phyloP scores from a whole-genome alignment of 331 rosid species.

The Pyracantha coccinea region DNA sequence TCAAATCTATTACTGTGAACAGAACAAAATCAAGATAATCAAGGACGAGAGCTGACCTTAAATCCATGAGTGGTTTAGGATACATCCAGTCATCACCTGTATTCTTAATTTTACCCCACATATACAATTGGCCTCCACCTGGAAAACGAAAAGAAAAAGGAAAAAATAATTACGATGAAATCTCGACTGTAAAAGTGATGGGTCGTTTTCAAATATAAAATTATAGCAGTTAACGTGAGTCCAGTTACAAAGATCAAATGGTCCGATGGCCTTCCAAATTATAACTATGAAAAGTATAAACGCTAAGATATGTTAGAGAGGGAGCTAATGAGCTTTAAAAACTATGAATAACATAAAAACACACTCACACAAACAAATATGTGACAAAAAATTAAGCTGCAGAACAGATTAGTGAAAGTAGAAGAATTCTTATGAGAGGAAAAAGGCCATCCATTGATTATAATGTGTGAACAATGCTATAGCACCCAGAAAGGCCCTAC shows the following conservation, averaged over 20 bases:
- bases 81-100: slow-evolving; percentile 99
- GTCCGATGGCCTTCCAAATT: not conserved
- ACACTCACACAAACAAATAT: not conserved
- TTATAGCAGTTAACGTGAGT: not conserved
- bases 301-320: not conserved
- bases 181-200: not conserved
- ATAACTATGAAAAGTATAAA: not conserved
- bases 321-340: not conserved
- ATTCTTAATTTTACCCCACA: slow-evolving; percentile 95
- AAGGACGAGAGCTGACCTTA: slow-evolving; percentile 50
- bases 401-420: not conserved
- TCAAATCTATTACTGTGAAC: not conserved
- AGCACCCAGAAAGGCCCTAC: not conserved
- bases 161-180: not conserved
- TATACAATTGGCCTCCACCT: slow-evolving; percentile 96
- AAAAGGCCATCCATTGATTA: not conserved
- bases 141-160: slow-evolving; percentile 22
- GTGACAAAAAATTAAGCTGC: not conserved
- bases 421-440: not conserved
- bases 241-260: not conserved
- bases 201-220: not conserved
- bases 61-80: slow-evolving; percentile 97
- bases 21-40: not conserved
- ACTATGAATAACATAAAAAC: not conserved
- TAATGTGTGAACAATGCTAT: not conserved